Conservation (phyloP, 139 green algal genomes). For the Pedinophyceae sp. region DNA sequence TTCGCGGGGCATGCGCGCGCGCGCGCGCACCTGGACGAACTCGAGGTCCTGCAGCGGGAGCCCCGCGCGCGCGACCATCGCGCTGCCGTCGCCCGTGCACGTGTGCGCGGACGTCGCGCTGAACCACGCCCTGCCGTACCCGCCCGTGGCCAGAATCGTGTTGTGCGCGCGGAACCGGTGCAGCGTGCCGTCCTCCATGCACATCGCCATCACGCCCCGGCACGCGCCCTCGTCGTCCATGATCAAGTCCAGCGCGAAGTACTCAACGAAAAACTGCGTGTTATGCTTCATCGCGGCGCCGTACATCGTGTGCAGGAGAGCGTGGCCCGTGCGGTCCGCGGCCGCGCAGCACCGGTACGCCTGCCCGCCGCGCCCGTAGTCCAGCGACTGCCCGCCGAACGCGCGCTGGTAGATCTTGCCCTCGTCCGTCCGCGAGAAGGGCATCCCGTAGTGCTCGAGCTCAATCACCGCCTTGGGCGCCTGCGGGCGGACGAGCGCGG, state of each 20-base stretch:
- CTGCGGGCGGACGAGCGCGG: no score
- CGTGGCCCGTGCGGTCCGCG: slow-evolving; percentile 92
- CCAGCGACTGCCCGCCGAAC: slow-evolving; percentile 82
- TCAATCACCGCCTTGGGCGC: slow-evolving; percentile 90
- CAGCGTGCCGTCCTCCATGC: slow-evolving; percentile 94
- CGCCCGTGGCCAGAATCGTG: slow-evolving; percentile 92
- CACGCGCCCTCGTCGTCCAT: slow-evolving; percentile 81
- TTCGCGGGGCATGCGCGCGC: not conserved
- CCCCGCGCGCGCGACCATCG: slow-evolving; percentile 84
- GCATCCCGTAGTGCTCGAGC: slow-evolving; percentile 96
- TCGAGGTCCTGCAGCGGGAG: slow-evolving; percentile 86
- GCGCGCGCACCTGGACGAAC: slow-evolving; percentile 91
- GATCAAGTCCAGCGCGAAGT: slow-evolving; percentile 96
- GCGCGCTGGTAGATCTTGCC: slow-evolving; percentile 98
- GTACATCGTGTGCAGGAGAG: slow-evolving; percentile 99
- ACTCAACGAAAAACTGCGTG: slow-evolving; percentile 97
- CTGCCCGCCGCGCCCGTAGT: slow-evolving; percentile 84
- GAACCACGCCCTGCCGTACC: slow-evolving; percentile 95
- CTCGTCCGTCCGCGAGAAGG: slow-evolving; percentile 93
- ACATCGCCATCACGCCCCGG: slow-evolving; percentile 77
- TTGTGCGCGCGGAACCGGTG: slow-evolving; percentile 83
- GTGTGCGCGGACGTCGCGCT: slow-evolving; percentile 92
- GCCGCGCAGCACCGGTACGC: slow-evolving; percentile 78
- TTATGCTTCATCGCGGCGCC: slow-evolving; percentile 90
- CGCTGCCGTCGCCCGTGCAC: slow-evolving; percentile 91